Evolutionary conservation across 345 rosid species (phyloP), one percentile per base, ranked within the genome.

Genomic region (Eucalyptus regnans): DNA sequence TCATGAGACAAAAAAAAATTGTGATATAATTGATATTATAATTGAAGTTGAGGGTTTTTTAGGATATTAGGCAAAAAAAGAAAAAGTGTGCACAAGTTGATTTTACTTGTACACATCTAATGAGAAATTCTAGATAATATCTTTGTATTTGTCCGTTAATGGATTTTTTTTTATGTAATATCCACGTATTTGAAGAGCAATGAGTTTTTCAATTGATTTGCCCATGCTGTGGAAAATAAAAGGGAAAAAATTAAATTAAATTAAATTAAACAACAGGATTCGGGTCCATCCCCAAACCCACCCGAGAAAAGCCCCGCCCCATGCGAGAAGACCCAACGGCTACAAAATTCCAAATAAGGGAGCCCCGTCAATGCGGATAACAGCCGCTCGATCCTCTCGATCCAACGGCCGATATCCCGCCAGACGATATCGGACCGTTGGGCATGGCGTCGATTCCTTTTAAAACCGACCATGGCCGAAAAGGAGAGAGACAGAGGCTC

Each of bases 391-490:
- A 92, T 93, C 37, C 1, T 11, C 2, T 29, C 27, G 27, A 91
- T 87, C 90, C 86, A 91, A 91, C 93, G 95, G 91, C 48, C 6
- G 25, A 87, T 13, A 92, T 56, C 83, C 31, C 13, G 43, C 84
- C 56, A 48, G 88, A 91, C 76, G 88, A 91, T 89, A 25, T 76
- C 6, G 3, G 92, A 94, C 94, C 94, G 94, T 94, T 94, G 90
- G 92, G 88, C 88, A 50, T 76, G 76, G 62, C 66, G 66, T 86
- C 90, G 83, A 87, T 79, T 88, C 88, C 9, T 50, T 81, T 87
- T 41, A 41, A 76, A 37, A 41, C 48, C 48, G 22, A 76, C 84
- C 29, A 76, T 20, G 84, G 48, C 48, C 8, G 29, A 41, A 20
- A 43, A 25, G 43, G 83, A 76, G 48, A 41, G 76, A 64, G 20